Base-by-base conservation (phyloP, 2,329 filamentous ascomycete species). In the Trichoderma semiorbis region DNA sequence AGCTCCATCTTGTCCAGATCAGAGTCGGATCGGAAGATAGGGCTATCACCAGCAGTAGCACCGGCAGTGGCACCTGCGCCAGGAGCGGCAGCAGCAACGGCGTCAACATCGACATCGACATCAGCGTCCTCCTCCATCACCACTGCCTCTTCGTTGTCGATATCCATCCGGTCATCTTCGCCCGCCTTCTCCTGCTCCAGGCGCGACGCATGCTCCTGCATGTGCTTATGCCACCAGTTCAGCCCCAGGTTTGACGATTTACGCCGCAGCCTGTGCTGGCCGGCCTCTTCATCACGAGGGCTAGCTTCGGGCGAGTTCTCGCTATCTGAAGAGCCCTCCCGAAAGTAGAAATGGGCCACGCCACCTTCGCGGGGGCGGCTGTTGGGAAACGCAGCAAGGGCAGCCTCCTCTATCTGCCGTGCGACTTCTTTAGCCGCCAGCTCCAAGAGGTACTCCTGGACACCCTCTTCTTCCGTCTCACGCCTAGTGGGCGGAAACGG, bases 381-480 rank as follows among this genome's bases (percentile, higher is more conserved):
- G 77, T 91, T 91, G 77, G 92, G 92, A 78, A 94, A 95, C 1
- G 92, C 93, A 50, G 91, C 90, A 78, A 94, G 86, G 62, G 91
- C 92, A 77, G 89, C 86, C 76, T 97, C 93, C 74, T 92, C 90
- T 74, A 98, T 85, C 79, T 95, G 92, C 77, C 91, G 90, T 79
- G 96, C 91, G 10, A 92, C 93, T 77, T 94, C 91, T 77, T 90
- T 91, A 65, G 93, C 93, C 57, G 94, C 93, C 71, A 97, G 84
- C 71, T 92, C 90, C 72, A 97, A 87, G 70, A 97, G 83, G 80
- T 95, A 95, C 47, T 91, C 90, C 66, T 92, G 90, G 75, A 93
- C 92, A 74, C 89, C 88, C 74, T 93, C 92, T 78, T 96, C 93
- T 74, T 92, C 91, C 71, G 87, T 88, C 86, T 94, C 85, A 84